Evolutionary conservation across 352 stramenopile genomes (phyloP), one percentile per base, ranked within the genome.

Genomic region (Globisporangium nunn): DNA sequence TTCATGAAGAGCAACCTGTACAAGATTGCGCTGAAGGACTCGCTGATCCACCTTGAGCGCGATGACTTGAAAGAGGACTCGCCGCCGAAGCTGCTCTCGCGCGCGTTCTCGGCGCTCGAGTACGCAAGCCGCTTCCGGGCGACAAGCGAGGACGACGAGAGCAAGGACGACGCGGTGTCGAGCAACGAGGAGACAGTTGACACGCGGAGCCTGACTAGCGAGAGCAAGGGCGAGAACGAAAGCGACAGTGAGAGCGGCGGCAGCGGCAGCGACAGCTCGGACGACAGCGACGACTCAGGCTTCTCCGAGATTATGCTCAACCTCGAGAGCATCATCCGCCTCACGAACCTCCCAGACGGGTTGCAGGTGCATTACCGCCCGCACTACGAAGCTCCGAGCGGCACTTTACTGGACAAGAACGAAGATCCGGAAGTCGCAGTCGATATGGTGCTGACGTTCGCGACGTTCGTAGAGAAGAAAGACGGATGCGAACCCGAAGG

Each of bases 1-100:
- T 93, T 93, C 61, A 90, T 85, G 58, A 89, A 88, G 61, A 93
- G 83, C 68, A 81, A 87, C 35, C 59, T 91, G 18, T 93, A 93
- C 66, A 82, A 87, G 48, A 62, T 93, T 29, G 83, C 80, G 30
- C 59, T 93, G 8, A 76, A 89, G 58, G 83, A 93, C 57, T 81
- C 79, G 29, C 68, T 75, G 3, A 85, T 90, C 49, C 74, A 84
- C 33, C 66, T 86, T 29, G 72, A 77, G 50, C 69, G 74, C 28
- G 70, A 84, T 3, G 81, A 83, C 40, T 74, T 70, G 6, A 86
- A 78, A 51, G 71, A 81, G 23, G 80, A 89, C 54, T 88, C 76
- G 15, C 74, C 80, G 14, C 78, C 74, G 4, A 91, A 91, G 59
- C 51, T 87, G 10, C 59, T 91, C 2, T 83, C 78, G 8, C 65